Evolutionary conservation across 768 basidiomycete genomes (phyloP).

Genomic region (Dioszegia crocea): DNA sequence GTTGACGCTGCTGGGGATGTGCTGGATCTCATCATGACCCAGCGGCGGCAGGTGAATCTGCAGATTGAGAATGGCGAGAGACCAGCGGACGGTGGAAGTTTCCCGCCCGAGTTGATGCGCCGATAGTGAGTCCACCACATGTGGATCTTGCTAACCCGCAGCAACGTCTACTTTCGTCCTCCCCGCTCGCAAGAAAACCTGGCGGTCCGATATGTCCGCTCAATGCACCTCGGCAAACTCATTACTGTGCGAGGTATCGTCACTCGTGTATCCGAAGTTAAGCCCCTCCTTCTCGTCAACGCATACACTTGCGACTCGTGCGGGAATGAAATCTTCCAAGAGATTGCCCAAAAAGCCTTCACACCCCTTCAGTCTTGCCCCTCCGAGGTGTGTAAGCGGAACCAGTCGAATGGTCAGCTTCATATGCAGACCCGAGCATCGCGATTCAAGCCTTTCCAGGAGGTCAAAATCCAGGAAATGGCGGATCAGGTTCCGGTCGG

Average conservation of each 20-base stretch:
- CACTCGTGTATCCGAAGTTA: conserved; percentile 97
- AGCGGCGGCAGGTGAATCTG: conserved; percentile 81
- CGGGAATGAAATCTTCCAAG: conserved; percentile 97
- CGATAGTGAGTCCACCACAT: conserved; percentile 71
- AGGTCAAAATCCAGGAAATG: conserved; percentile 99
- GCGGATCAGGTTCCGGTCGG: conserved; percentile 99
- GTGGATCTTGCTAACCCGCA: conserved; percentile 45
- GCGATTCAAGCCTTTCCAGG: conserved; percentile 96
- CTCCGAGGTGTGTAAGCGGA: conserved; percentile 74
- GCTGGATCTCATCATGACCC: conserved; percentile 92
- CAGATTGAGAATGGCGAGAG: conserved; percentile 52
- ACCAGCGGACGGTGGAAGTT: conserved; percentile 53
- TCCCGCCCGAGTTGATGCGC: conserved; percentile 84
- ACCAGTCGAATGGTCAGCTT: conserved; percentile 78
- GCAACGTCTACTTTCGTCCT: conserved; percentile 91
- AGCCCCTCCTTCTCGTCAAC: conserved; percentile 92
- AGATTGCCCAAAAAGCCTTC: conserved; percentile 87
- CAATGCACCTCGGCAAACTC: conserved; percentile 77
- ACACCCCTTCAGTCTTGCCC: conserved; percentile 86
- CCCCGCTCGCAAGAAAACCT: conserved; percentile 55
- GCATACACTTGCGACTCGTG: conserved; percentile 98
- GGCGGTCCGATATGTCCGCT: conserved; percentile 88
- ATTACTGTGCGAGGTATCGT: conserved; percentile 98
- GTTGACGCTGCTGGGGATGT: conserved; percentile 80
- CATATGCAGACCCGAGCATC: conserved; percentile 99